A percentile compares a stretch with the other conserved stretches of the same genome.
These are phyloP conservation scores for Fusarium sp. DNA, from an alignment of 2,329 filamentous ascomycete genomes.

Conservation along the genomic window DNA sequence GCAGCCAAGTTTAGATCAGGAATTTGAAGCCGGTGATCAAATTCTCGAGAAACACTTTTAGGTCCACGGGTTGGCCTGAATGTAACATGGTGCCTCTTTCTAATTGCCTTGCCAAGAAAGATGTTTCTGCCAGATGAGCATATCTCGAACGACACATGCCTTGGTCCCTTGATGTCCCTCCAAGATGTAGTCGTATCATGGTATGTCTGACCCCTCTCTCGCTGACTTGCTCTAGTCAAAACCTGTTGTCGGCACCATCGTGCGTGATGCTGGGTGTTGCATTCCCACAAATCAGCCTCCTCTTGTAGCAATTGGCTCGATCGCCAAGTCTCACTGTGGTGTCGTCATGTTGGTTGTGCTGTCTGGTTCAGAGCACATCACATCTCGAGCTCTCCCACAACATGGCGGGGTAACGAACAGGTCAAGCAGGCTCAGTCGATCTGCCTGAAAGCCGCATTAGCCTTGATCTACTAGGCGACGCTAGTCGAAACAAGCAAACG, in stretches of 20 bases:
- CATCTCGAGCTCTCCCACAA: slow-evolving; percentile 22
- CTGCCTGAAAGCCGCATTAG: slow-evolving; percentile 42
- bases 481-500: slow-evolving; percentile 31
- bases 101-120: slow-evolving; percentile 13
- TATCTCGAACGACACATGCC: slow-evolving; percentile 10
- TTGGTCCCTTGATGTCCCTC: slow-evolving; percentile 20
- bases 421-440: slow-evolving; percentile 28
- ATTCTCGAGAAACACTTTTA: slow-evolving; percentile 4
- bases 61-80: background rate
- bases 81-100: slow-evolving; percentile 1
- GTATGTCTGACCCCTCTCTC: slow-evolving; percentile 6
- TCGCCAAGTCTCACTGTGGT: slow-evolving; percentile 20
- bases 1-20: slow-evolving; percentile 13
- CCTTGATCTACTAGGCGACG: slow-evolving; percentile 31
- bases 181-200: background rate
- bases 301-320: slow-evolving; percentile 24
- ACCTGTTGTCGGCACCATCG: slow-evolving; percentile 26
- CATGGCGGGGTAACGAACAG: slow-evolving; percentile 25
- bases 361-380: slow-evolving; percentile 9
- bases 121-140: background rate
- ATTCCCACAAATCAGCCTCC: slow-evolving; percentile 28
- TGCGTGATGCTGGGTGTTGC: slow-evolving; percentile 16
- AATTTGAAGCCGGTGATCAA: slow-evolving; percentile 17
- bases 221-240: slow-evolving; percentile 19
- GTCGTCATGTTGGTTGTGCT: slow-evolving; percentile 31